A percentile compares a stretch with the other conserved stretches of the same genome.
phyloP scores from a whole-genome alignment of 129 eudicot species.

The Scalesia atractyloides region DNA sequence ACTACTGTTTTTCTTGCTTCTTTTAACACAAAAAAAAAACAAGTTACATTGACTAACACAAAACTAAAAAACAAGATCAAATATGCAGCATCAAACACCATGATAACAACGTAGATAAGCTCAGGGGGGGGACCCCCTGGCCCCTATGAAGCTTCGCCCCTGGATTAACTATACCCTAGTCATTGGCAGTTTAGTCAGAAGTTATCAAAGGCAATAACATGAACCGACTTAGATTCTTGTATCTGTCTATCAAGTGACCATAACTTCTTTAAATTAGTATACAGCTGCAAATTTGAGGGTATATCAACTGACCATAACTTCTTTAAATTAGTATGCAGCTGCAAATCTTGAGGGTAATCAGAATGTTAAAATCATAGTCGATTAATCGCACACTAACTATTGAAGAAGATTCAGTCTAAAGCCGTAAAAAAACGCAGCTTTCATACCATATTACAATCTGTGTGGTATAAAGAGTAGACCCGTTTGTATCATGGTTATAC shows the following conservation, averaged over 20 bases:
- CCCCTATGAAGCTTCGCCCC: too few species aligned
- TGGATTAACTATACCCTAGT: not conserved
- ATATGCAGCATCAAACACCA: not conserved
- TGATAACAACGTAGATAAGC: not conserved
- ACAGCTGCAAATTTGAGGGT: too few species aligned
- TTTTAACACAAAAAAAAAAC: too few species aligned
- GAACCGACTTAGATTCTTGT: slow-evolving; percentile 1
- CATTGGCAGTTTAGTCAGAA: not conserved
- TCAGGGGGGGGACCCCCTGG: too few species aligned
- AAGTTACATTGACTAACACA: too few species aligned
- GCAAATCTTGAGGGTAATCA: not conserved
- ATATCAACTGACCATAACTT: not conserved
- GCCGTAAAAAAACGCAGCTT: not conserved
- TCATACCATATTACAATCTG: not conserved
- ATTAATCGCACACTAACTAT: not conserved
- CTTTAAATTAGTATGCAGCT: not conserved
- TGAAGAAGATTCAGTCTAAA: not conserved
- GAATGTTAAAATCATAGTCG: not conserved
- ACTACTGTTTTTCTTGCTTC: not conserved
- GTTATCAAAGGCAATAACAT: not conserved
- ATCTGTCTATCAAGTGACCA: not conserved
- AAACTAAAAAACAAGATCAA: too few species aligned
- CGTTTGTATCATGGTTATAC: slow-evolving; percentile 6
- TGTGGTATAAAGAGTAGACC: slow-evolving; percentile 3
- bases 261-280: not conserved